phyloP scores from a whole-genome alignment of 495 filamentous ascomycete genomes.

The Penicillium subrubescens region DNA sequence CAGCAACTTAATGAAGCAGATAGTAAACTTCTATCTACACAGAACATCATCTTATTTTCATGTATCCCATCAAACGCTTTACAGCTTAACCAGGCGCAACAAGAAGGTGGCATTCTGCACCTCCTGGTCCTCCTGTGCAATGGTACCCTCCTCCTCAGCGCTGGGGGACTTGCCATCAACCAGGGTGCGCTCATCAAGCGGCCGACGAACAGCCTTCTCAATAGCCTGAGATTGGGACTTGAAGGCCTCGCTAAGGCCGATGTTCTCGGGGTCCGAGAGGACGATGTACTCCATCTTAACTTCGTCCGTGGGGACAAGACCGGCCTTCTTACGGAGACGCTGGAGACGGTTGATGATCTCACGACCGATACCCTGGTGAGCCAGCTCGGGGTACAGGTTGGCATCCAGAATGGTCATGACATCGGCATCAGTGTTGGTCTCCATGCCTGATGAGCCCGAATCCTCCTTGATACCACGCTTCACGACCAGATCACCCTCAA shows the following conservation, averaged over 20 bases:
- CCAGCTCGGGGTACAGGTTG: constrained; percentile 70
- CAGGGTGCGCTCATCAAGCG: constrained; percentile 71
- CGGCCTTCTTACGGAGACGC: constrained; percentile 78
- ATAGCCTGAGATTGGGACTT: constrained; percentile 66
- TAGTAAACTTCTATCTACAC: constrained; percentile 19
- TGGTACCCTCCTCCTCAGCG: constrained; percentile 60
- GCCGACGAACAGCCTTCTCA: constrained; percentile 78
- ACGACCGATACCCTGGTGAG: constrained; percentile 73
- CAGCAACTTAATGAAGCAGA: not conserved
- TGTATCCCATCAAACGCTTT: constrained; percentile 20
- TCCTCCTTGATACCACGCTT: constrained; percentile 75
- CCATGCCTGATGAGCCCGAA: constrained; percentile 66
- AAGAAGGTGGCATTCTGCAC: constrained; percentile 85
- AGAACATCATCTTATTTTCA: not conserved
- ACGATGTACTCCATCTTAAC: constrained; percentile 83
- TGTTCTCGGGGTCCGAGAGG: constrained; percentile 72
- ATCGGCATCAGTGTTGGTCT: constrained; percentile 83
- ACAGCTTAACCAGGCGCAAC: constrained; percentile 79
- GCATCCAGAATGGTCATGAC: constrained; percentile 82
- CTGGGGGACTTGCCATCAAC: constrained; percentile 63
- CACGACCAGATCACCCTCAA: constrained; percentile 80
- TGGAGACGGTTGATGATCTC: constrained; percentile 86
- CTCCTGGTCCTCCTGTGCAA: constrained; percentile 86
- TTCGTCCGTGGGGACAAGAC: constrained; percentile 78
- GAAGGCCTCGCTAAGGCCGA: constrained; percentile 75